phyloP scores from a whole-genome alignment of 495 filamentous ascomycete species.

The Podospora tetraspora region DNA sequence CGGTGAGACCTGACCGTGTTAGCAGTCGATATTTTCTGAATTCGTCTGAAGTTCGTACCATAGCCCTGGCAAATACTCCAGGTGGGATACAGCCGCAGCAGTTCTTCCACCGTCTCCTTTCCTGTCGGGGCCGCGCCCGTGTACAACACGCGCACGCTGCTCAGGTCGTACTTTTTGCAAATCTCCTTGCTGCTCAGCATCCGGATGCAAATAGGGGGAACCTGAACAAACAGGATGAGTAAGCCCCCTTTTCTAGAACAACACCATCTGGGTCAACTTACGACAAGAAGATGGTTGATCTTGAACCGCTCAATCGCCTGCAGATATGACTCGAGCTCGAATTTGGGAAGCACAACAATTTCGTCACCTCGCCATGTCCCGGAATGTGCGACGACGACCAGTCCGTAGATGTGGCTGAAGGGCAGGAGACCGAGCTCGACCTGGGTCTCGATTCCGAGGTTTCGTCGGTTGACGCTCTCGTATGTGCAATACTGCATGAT shows the following conservation, averaged over 20 bases:
- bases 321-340: slow-evolving; percentile 64
- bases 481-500: slow-evolving; percentile 56
- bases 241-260: not conserved
- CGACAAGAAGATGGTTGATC: slow-evolving; percentile 64
- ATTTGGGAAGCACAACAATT: slow-evolving; percentile 76
- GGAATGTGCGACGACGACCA: slow-evolving; percentile 70
- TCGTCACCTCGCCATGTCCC: slow-evolving; percentile 71
- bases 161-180: slow-evolving; percentile 68
- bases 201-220: slow-evolving; percentile 82
- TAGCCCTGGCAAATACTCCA: slow-evolving; percentile 75
- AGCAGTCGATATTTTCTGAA: not conserved
- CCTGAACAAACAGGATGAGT: slow-evolving; percentile 34
- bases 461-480: slow-evolving; percentile 43
- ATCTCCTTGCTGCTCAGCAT: slow-evolving; percentile 62
- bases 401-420: slow-evolving; percentile 79
- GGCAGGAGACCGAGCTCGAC: slow-evolving; percentile 69
- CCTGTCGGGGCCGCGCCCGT: slow-evolving; percentile 84
- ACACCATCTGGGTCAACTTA: slow-evolving; percentile 23
- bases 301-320: slow-evolving; percentile 66
- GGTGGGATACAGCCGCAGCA: slow-evolving; percentile 59
- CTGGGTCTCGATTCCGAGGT: slow-evolving; percentile 49
- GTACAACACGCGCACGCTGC: slow-evolving; percentile 60
- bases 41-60: slow-evolving; percentile 46
- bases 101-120: slow-evolving; percentile 65
- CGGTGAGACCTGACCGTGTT: slow-evolving; percentile 57